Evolutionary conservation across 75 land plant genomes (phyloP).

Genomic region (Chamaecyparis obtusa): DNA sequence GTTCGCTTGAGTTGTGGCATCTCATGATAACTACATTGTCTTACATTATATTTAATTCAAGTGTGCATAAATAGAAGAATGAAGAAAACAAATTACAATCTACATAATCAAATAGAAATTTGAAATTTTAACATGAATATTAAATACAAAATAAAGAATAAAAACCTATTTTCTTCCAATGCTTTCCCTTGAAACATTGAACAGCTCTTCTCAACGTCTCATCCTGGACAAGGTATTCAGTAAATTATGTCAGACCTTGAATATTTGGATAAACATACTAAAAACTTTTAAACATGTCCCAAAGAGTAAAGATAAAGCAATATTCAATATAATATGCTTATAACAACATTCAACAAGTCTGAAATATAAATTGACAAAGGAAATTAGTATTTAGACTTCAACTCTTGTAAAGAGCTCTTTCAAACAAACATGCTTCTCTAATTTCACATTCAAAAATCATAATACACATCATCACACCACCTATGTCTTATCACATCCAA

Average conservation of each 20-base stretch:
- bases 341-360: neutral
- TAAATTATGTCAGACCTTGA: neutral
- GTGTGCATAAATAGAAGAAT: neutral
- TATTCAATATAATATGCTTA: neutral
- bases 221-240: slow-evolving; percentile 39
- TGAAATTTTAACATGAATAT: neutral
- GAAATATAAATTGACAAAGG: neutral
- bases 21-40: neutral
- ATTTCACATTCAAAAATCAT: neutral
- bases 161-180: slow-evolving; percentile 87
- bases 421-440: neutral
- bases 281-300: neutral
- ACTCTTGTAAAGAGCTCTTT: neutral
- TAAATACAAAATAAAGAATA: neutral
- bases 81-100: neutral
- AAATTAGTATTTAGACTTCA: neutral
- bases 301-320: neutral
- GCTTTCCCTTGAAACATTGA: slow-evolving; percentile 65
- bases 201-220: slow-evolving; percentile 62
- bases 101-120: neutral
- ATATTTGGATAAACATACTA: too few species aligned
- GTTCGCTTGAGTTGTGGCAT: neutral
- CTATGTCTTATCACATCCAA: neutral
- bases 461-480: neutral
- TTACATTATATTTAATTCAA: neutral